Percentiles rank a stretch among this genome's conserved stretches.
Conservation (phyloP, 352 stramenopile genomes). For the Pythium brachiatum region DNA sequence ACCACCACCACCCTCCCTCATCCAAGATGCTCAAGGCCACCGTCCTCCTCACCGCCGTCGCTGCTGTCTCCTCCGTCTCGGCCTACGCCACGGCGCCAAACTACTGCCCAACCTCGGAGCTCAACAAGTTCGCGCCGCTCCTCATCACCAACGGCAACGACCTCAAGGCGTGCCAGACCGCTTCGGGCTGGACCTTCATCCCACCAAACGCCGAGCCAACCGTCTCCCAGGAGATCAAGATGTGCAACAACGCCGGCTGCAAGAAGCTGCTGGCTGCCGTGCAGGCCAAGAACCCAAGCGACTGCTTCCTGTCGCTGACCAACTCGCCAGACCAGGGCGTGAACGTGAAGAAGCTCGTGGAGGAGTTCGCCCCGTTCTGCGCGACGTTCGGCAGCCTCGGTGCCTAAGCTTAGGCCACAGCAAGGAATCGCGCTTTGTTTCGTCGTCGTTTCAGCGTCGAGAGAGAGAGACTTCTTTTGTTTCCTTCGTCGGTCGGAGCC, state of each 20-base stretch:
- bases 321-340: conserved; percentile 11
- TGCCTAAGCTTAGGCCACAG: neutral
- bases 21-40: conserved; percentile 14
- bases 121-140: conserved; percentile 8
- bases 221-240: conserved; percentile 14
- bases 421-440: too few relatives aligned
- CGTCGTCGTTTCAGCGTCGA: too few relatives aligned
- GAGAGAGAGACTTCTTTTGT: too few relatives aligned
- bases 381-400: neutral
- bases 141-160: conserved; percentile 4
- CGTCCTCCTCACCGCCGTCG: neutral
- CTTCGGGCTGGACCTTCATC: conserved; percentile 26
- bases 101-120: neutral
- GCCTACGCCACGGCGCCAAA: neutral
- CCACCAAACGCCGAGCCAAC: conserved; percentile 24
- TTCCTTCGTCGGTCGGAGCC: too few relatives aligned
- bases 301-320: conserved; percentile 27
- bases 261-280: conserved; percentile 15
- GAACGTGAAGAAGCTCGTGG: conserved; percentile 38
- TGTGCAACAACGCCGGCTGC: conserved; percentile 1
- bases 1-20: neutral
- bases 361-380: conserved; percentile 31
- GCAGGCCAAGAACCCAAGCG: conserved; percentile 10
- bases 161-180: conserved; percentile 25
- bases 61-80: conserved; percentile 1